Percentiles rank a stretch among this genome's conserved stretches.
These are phyloP conservation scores for Sordariomycetes sp. DNA, from an alignment of 2,329 filamentous ascomycete genomes.

Conservation along the genomic window DNA sequence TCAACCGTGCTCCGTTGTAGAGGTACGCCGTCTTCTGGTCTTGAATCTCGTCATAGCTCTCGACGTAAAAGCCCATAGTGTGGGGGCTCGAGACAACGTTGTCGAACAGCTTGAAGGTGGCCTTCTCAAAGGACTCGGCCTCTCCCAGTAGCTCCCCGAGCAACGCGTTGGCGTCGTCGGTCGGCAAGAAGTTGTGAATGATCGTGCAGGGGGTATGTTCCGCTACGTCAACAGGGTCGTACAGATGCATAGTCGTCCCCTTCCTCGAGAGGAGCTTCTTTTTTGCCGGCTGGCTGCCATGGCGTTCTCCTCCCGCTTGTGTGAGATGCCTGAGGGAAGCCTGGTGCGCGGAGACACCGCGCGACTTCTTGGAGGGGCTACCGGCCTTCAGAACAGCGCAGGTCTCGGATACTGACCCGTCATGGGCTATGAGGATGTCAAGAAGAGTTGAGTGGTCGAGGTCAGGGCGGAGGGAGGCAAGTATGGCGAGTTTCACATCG, in stretches of 20 bases:
- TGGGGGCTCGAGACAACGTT: conserved; percentile 78
- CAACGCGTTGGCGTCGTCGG: conserved; percentile 60
- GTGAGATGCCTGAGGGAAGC: conserved; percentile 50
- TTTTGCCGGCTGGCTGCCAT: conserved; percentile 17
- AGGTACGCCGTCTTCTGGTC: conserved; percentile 69
- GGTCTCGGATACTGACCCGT: conserved; percentile 64
- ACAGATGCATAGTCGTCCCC: conserved; percentile 76
- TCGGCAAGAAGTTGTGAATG: conserved; percentile 78
- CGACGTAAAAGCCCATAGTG: conserved; percentile 74
- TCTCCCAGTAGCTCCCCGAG: conserved; percentile 68
- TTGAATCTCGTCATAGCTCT: conserved; percentile 56
- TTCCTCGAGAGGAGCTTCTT: conserved; percentile 56
- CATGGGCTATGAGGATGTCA: conserved; percentile 65
- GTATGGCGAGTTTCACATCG: conserved; percentile 76
- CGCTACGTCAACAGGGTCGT: conserved; percentile 69
- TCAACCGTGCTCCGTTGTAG: conserved; percentile 72
- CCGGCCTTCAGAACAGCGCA: conserved; percentile 38
- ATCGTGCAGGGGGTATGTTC: conserved; percentile 82
- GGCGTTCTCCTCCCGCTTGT: conserved; percentile 6
- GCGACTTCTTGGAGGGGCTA: conserved; percentile 19
- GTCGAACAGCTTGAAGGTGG: conserved; percentile 80
- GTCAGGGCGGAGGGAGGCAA: conserved; percentile 65
- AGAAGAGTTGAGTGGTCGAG: conserved; percentile 58
- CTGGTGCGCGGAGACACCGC: conserved; percentile 40
- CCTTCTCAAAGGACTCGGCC: conserved; percentile 56